Evolutionary conservation across 306 rosid species (phyloP), one percentile per base, ranked within the genome.

Genomic region (Acmispon strigosus): DNA sequence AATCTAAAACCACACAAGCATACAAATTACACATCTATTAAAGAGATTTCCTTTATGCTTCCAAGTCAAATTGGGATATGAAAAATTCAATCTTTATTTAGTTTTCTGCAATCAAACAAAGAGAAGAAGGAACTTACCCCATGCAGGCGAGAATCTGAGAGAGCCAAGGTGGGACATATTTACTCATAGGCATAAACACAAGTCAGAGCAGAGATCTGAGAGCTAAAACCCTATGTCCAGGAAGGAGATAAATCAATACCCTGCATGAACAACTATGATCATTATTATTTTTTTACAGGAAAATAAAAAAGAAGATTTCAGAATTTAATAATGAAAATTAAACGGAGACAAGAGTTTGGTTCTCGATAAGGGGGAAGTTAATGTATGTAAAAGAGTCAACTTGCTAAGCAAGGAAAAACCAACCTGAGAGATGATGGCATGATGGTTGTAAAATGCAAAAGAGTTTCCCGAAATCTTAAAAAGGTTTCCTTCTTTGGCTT

Each of bases 111-210:
- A 69, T 65, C 74, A 62, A 22, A 45, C 4, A 27, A 47, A 51
- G 17, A 65, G 66, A 77, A 62, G 24, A 70, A 76, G 66, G 13
- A 75, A 81, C 82, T 86, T 65, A 92, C 98, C 96, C 92, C 89
- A 89, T 78, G 85, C 89, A 80, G 2, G 84, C 55, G 76, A 89
- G 68, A 83, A 87, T 72, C 69, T 66, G 80, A 69, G 52, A 83
- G 84, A 84, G 60, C 86, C 90, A 86, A 71, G 89, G 77, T 32
- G 85, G 96, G 80, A 83, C 58, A 76, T 70, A 80, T 61, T 80
- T 29, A 72, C 70, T 72, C 84, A 69, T 54, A 59, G 78, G 86
- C 95, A 92, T 89, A 78, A 78, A 90, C 62, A 57, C 18, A 51
- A 45, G 32, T 76, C 66, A 66, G 55, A 73, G 61, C 51, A 75